These are phyloP conservation scores for Trichoderma asperellum DNA, from an alignment of 2,329 filamentous ascomycete genomes.

Conservation along the genomic window DNA sequence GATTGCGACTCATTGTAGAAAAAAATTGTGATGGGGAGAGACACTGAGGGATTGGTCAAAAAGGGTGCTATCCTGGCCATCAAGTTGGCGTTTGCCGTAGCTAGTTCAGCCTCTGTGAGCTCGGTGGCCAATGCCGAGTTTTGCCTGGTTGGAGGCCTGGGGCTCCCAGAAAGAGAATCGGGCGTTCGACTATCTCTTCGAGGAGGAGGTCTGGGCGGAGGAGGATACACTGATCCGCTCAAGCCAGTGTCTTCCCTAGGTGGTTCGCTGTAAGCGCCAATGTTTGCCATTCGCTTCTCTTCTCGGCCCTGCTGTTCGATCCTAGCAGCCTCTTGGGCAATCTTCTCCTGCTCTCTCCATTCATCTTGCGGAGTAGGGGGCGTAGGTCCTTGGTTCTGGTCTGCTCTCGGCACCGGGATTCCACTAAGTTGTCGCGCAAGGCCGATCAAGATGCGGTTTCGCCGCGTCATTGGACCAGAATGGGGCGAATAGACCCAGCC, in stretches of 20 bases:
- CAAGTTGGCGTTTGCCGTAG: slow-evolving; percentile 80
- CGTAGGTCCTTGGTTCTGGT: slow-evolving; percentile 35
- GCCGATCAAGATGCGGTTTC: slow-evolving; percentile 84
- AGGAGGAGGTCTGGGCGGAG: neutral
- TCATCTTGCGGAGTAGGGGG: slow-evolving; percentile 49
- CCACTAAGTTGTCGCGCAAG: slow-evolving; percentile 87
- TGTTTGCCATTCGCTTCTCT: slow-evolving; percentile 71
- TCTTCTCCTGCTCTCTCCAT: slow-evolving; percentile 63
- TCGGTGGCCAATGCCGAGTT: slow-evolving; percentile 51
- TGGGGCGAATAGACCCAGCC: slow-evolving; percentile 95
- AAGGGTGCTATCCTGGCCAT: slow-evolving; percentile 89
- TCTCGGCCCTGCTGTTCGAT: slow-evolving; percentile 73
- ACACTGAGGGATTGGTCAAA: slow-evolving; percentile 78
- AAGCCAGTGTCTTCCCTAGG: slow-evolving; percentile 53
- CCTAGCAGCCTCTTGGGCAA: slow-evolving; percentile 73
- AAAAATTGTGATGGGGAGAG: slow-evolving; percentile 84
- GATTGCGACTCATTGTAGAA: slow-evolving; percentile 89
- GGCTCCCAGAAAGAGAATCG: slow-evolving; percentile 50
- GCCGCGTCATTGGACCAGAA: slow-evolving; percentile 79
- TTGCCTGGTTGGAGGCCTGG: slow-evolving; percentile 46
- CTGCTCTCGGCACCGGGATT: slow-evolving; percentile 68
- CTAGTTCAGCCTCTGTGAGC: slow-evolving; percentile 75
- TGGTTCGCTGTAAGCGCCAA: slow-evolving; percentile 74
- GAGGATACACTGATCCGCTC: slow-evolving; percentile 16
- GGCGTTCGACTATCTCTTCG: slow-evolving; percentile 36